Evolutionary conservation across 148 eudicot species (phyloP), one percentile per base, ranked within the genome.

Genomic region (Camellia japonica): DNA sequence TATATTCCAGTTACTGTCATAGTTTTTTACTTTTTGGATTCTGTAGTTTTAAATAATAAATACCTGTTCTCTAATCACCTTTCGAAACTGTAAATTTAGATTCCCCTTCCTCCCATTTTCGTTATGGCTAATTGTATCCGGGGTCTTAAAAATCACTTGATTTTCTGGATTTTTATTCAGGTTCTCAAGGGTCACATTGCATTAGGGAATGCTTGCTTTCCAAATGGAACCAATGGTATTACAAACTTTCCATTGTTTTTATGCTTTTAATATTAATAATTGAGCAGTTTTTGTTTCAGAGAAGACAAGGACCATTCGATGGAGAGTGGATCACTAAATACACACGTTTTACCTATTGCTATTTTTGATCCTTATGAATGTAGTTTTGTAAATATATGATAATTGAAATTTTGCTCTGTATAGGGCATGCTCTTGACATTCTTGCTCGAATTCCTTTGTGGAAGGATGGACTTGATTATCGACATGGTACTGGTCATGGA

Each of bases 401-500:
- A 16, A 73, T 44, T 49, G 4, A 3, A 51, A 59, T 14, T 23
- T 58, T 55, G 51, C 49, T 71, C 68, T 78, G 78, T 73, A 43
- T 82, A 93, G 99, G 99, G 76, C 87, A 92, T 71, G 84, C 89
- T 68, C 93, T 93, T 74, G 99, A 96, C 79, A 84, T 92, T 85
- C 95, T 96, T 84, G 97, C 99, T 65, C 93, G 99, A 77, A 60
- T 92, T 83, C 98, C 95, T 63, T 79, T 96, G 85, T 96, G 99
- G 99, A 92, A 92, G 83, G 55, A 89, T 85, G 99, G 99, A 38
- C 99, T 96, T 85, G 99, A 96, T 88, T 96, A 92, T 80, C 90
- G 93, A 79, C 99, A 96, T 83, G 99, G 99, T 74, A 96, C 98
- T 77, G 98, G 98, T 77, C 99, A 96, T 75, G 98, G 99, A 62